Evolutionary conservation across 345 rosid genomes (phyloP).

Genomic region (Punica granatum): DNA sequence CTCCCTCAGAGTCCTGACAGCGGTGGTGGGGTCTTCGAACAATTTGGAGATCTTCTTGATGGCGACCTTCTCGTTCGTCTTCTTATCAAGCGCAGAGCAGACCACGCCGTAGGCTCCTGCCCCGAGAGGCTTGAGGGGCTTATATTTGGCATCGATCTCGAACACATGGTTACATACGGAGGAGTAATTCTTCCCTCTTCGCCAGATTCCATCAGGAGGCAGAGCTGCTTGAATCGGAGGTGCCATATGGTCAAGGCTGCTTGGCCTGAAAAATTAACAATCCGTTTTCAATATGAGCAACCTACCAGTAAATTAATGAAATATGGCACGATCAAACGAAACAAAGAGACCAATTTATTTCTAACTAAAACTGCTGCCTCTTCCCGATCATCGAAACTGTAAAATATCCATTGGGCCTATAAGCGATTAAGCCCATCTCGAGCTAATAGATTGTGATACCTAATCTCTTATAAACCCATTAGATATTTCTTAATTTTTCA

Average conservation of each 20-base stretch:
- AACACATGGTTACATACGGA: conserved; percentile 79
- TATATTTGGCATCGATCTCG: conserved; percentile 75
- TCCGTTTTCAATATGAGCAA: too few relatives aligned
- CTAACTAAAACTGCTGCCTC: not conserved
- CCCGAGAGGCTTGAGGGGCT: conserved; percentile 82
- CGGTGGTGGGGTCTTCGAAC: conserved; percentile 61
- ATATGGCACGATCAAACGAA: too few relatives aligned
- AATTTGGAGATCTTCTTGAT: conserved; percentile 81
- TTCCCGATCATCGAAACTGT: too few relatives aligned
- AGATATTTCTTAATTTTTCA: too few relatives aligned
- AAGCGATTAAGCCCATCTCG: too few relatives aligned
- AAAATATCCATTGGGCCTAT: too few relatives aligned
- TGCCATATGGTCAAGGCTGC: conserved; percentile 41
- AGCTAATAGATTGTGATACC: too few relatives aligned
- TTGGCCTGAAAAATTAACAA: conserved; percentile 4
- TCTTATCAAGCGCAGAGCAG: conserved; percentile 66
- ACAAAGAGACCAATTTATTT: too few relatives aligned
- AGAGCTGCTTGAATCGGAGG: conserved; percentile 36
- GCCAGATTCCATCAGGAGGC: conserved; percentile 66
- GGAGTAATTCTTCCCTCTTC: conserved; percentile 70
- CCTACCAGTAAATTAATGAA: too few relatives aligned
- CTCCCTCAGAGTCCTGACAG: conserved; percentile 65
- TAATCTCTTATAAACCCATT: too few relatives aligned
- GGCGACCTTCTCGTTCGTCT: conserved; percentile 71
- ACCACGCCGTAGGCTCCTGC: conserved; percentile 86